Evolutionary conservation across 2,329 filamentous ascomycete species (phyloP).

Genomic region (Apiospora hydei): DNA sequence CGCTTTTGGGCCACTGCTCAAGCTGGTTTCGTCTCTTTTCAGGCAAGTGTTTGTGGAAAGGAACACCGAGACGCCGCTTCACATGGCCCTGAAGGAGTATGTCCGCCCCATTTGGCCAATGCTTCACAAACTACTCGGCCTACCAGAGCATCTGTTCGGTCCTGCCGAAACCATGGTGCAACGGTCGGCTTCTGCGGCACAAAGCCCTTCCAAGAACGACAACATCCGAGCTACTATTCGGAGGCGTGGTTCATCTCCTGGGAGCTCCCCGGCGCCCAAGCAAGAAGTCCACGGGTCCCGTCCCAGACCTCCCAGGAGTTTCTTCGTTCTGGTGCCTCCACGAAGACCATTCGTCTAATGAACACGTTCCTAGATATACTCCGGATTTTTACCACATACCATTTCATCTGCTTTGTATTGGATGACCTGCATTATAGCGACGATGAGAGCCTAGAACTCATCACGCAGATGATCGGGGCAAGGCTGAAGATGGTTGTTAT

Average conservation of each 20-base stretch:
- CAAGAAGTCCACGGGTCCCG: conserved; percentile 48
- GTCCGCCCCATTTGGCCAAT: conserved; percentile 70
- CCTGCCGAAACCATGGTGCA: conserved; percentile 48
- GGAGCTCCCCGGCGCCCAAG: conserved; percentile 47
- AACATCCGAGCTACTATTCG: conserved; percentile 44
- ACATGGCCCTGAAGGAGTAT: conserved; percentile 67
- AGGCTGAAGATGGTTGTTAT: conserved; percentile 84
- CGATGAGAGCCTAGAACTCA: conserved; percentile 83
- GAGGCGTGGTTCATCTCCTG: conserved; percentile 59
- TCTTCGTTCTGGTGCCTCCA: conserved; percentile 63
- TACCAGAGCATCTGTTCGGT: conserved; percentile 74
- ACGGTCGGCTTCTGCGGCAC: conserved; percentile 47
- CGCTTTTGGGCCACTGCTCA: conserved; percentile 69
- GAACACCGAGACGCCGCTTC: conserved; percentile 70
- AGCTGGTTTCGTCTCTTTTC: conserved; percentile 70
- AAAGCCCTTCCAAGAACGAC: conserved; percentile 40
- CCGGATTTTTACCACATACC: conserved; percentile 80
- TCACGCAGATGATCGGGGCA: conserved; percentile 79
- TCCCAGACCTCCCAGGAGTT: conserved; percentile 66
- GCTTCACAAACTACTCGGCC: conserved; percentile 65
- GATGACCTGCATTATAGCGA: conserved; percentile 94
- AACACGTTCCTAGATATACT: conserved; percentile 89
- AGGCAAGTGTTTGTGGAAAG: conserved; percentile 73
- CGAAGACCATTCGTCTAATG: conserved; percentile 77
- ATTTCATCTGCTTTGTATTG: conserved; percentile 86